Conservation (phyloP, 2,329 filamentous ascomycete genomes). For the Fusarium austroafricanum region DNA sequence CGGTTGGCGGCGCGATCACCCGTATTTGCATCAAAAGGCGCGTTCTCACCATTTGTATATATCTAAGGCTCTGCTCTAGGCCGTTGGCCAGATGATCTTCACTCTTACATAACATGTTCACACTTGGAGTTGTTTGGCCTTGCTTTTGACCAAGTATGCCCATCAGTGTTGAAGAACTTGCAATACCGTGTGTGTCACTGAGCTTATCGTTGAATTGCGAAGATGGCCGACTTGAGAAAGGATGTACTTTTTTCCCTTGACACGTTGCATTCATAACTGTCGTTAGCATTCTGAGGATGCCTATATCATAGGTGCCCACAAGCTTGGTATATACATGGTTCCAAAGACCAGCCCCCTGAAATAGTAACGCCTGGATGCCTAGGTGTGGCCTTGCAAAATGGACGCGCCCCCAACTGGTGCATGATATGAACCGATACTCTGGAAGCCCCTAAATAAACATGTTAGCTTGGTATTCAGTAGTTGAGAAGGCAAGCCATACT, state of each 20-base stretch:
- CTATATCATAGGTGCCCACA: constrained; percentile 5
- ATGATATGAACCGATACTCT: constrained; percentile 73
- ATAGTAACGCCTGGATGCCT: constrained; percentile 20
- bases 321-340: constrained; percentile 10
- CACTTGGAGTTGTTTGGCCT: constrained; percentile 6
- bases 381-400: constrained; percentile 54
- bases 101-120: constrained; percentile 41
- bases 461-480: constrained; percentile 21
- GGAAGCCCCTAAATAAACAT: constrained; percentile 65
- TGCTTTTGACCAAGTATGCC: neutral
- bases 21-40: constrained; percentile 45
- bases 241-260: constrained; percentile 15
- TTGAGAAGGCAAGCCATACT: constrained; percentile 54
- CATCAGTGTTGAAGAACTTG: neutral
- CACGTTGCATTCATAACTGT: constrained; percentile 34
- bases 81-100: constrained; percentile 44
- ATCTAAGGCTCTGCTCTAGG: constrained; percentile 34
- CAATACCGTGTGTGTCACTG: neutral
- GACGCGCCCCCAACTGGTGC: constrained; percentile 62
- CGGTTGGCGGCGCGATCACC: constrained; percentile 27
- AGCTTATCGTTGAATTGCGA: neutral
- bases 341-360: constrained; percentile 14
- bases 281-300: constrained; percentile 18
- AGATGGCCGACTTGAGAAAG: neutral
- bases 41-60: constrained; percentile 41